Percentiles rank a stretch among this genome's conserved stretches.
Evolutionary conservation across 257 asterid genomes (phyloP).

Genomic region (Nicotiana sylvestris): DNA sequence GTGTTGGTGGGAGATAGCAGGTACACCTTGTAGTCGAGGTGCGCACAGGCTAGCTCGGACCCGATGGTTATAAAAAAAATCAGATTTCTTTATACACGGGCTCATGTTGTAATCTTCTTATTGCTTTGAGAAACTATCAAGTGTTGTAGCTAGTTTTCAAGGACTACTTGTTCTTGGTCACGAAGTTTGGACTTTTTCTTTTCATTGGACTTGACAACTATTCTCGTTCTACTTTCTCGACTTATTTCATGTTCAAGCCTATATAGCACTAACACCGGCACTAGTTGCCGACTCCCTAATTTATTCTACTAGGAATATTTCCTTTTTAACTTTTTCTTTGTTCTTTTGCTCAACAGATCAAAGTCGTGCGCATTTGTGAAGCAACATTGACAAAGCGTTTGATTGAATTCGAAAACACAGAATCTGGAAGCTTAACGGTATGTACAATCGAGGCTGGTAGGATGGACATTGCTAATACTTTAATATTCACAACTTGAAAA

Average conservation of each 20-base stretch:
- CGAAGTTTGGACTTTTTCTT: neutral
- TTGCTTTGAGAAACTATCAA: neutral
- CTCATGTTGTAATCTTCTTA: neutral
- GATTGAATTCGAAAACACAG: constrained; percentile 86
- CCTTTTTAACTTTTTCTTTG: neutral
- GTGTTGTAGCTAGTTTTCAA: constrained; percentile 2
- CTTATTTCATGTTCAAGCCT: neutral
- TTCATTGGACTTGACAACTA: neutral
- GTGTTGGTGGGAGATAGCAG: no score
- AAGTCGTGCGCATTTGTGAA: constrained; percentile 80
- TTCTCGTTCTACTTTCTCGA: neutral
- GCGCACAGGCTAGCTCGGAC: no score
- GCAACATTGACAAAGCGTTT: constrained; percentile 78
- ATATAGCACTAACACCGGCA: neutral
- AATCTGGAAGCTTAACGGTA: constrained; percentile 85
- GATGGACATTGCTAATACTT: neutral
- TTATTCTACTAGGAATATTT: neutral
- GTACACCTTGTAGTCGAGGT: no score
- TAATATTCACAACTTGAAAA: neutral
- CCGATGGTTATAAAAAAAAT: neutral
- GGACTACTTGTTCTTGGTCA: neutral
- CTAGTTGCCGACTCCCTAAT: neutral
- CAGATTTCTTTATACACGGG: neutral
- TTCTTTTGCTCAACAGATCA: constrained; percentile 38
- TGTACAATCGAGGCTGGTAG: constrained; percentile 14